A percentile compares a stretch with the other conserved stretches of the same genome.
These are phyloP conservation scores for Diplodia sapinea DNA, from an alignment of 2,329 filamentous ascomycete species.

Conservation along the genomic window DNA sequence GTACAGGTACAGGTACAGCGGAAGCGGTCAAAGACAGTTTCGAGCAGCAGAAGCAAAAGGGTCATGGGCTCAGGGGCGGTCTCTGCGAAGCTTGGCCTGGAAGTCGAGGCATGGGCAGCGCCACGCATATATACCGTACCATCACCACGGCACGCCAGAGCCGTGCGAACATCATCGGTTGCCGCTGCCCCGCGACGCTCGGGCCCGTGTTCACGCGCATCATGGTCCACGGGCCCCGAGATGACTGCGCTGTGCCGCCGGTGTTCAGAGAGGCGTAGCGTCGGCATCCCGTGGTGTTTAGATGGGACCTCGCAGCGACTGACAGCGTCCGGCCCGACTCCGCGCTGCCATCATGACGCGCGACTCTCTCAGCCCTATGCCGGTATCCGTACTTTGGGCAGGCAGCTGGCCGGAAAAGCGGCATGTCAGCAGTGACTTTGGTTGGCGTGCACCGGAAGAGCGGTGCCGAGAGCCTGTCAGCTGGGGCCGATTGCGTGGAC, in stretches of 20 bases:
- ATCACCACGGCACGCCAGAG: background rate
- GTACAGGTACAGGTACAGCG: background rate
- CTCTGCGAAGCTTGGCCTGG: slow-evolving; percentile 5
- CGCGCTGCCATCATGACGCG: slow-evolving; percentile 1
- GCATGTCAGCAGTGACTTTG: slow-evolving; percentile 7
- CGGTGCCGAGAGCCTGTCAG: slow-evolving; percentile 14
- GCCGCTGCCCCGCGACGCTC: slow-evolving; percentile 3
- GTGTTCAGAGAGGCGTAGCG: background rate
- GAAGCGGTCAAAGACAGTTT: background rate
- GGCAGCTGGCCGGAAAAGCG: slow-evolving; percentile 1
- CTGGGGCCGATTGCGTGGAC: slow-evolving; percentile 11
- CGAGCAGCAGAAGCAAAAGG: background rate
- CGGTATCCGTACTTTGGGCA: slow-evolving; percentile 1
- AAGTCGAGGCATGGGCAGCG: background rate
- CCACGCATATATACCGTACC: background rate
- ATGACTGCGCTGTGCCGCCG: background rate
- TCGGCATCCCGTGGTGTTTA: slow-evolving; percentile 11
- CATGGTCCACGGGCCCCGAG: background rate
- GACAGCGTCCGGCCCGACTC: background rate
- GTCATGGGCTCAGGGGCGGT: background rate
- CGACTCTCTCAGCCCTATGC: background rate
- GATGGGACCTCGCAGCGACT: background rate
- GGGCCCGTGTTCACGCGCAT: slow-evolving; percentile 5
- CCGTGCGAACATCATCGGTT: background rate
- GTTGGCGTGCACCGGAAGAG: background rate